Conservation (phyloP, 495 filamentous ascomycete genomes). For the Neurospora sp. region DNA sequence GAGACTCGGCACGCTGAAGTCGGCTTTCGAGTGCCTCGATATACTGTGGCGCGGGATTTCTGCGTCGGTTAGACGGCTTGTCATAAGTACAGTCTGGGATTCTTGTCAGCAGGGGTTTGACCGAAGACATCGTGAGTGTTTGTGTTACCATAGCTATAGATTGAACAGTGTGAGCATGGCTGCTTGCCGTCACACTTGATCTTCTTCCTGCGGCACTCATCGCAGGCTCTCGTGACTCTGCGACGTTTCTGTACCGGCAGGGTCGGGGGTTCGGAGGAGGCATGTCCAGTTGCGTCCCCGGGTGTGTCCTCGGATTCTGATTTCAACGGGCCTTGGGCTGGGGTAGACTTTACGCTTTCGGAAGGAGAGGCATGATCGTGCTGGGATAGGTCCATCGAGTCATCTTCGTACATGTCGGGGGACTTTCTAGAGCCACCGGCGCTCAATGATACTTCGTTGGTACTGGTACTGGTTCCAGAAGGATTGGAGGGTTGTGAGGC, state of each 20-base stretch:
- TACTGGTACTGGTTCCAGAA: constrained; percentile 13
- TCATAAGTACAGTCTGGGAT: constrained; percentile 89
- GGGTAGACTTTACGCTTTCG: constrained; percentile 17
- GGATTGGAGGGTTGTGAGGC: constrained; percentile 14
- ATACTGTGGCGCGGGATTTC: constrained; percentile 91
- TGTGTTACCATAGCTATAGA: constrained; percentile 90
- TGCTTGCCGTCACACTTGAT: constrained; percentile 98
- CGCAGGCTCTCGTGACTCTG: constrained; percentile 83
- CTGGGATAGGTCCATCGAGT: constrained; percentile 21
- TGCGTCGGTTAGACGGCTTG: constrained; percentile 88
- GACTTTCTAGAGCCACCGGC: constrained; percentile 7
- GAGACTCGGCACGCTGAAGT: constrained; percentile 71
- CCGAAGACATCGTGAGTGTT: not conserved
- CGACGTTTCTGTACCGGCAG: constrained; percentile 75
- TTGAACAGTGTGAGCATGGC: constrained; percentile 94
- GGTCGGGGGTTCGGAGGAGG: constrained; percentile 17
- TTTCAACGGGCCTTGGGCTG: constrained; percentile 12
- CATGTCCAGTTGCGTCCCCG: constrained; percentile 7
- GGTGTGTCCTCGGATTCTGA: constrained; percentile 17
- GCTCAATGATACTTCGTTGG: constrained; percentile 6
- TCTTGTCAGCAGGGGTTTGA: constrained; percentile 22
- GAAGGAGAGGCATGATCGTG: constrained; percentile 23
- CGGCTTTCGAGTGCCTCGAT: constrained; percentile 83
- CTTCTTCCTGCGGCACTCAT: constrained; percentile 95
- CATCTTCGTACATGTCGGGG: constrained; percentile 28